Evolutionary conservation across 257 asterid genomes (phyloP), one percentile per base, ranked within the genome.

Genomic region (Eustoma russellianum): DNA sequence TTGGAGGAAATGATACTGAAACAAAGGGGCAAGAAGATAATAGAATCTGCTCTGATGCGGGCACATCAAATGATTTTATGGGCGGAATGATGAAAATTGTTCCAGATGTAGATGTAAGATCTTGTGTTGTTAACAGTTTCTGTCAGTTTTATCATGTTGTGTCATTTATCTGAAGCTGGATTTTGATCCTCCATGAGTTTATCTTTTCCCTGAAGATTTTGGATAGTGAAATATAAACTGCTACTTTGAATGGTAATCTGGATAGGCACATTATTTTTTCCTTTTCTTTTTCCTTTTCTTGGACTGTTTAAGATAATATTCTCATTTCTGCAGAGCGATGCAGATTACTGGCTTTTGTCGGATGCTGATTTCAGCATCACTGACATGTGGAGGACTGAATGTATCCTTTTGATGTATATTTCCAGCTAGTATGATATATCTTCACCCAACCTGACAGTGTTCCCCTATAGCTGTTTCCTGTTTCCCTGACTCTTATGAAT

Each of bases 51-150:
- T 53, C 83, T 28, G 96, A 82, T 9, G 53, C 81, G 1, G 79
- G 83, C 53, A 65, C 86, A 52, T 85, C 96, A 13, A 89, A 76
- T 64, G 95, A 91, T 63, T 77, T 79, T 52, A 75, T 73, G 65
- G 72, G 74, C 52, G 95, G 95, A 67, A 85, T 91, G 57, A 74
- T 87, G 85, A 87, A 84, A 66, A 85, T 91, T 46, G 88, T 79
- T 50, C 95, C 98, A 4, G 88, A 84, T 50, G 93, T 86, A 53
- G 85, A 87, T 66, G 98, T 91, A 77, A 91, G 98, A 74, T 69
- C 15, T 46, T 60, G 46, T 40, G 61, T 9, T 13, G 34, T 48
- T 13, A 17, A 30, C 13, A 24, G 16, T 41, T n/a, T 12, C 6
- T 56, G 56, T 43, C 41, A 13, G 1, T 14, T 11, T 50, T 50